Conservation (phyloP, 257 asterid species). For the Gentiana dahurica region DNA sequence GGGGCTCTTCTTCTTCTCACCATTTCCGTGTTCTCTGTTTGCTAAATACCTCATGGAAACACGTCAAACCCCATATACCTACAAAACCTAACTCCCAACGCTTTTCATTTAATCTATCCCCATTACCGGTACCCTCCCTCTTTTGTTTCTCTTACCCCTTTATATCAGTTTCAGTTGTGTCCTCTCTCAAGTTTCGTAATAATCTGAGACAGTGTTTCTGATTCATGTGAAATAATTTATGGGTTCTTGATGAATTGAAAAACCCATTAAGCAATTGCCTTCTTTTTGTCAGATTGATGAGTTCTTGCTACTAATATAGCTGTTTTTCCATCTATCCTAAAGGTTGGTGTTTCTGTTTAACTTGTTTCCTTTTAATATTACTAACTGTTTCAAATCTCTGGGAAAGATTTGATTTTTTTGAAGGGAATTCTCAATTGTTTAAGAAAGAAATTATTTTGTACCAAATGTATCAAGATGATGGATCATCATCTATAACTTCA, state of each 20-base stretch:
- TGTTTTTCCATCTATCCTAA: background rate
- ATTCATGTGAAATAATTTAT: slow-evolving; percentile 16
- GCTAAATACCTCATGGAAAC: slow-evolving; percentile 28
- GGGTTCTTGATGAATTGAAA: slow-evolving; percentile 19
- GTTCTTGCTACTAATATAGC: slow-evolving; percentile 14
- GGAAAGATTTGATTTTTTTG: background rate
- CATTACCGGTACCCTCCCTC: background rate
- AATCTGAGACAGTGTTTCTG: slow-evolving; percentile 1
- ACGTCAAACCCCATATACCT: slow-evolving; percentile 28
- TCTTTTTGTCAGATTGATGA: slow-evolving; percentile 26
- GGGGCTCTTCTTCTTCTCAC: slow-evolving; percentile 55
- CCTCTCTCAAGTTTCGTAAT: background rate
- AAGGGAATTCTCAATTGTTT: background rate
- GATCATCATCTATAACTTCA: slow-evolving; percentile 75
- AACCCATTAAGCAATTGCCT: slow-evolving; percentile 22
- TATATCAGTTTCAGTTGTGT: too few species aligned
- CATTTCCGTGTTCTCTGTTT: slow-evolving; percentile 60
- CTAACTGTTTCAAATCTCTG: background rate
- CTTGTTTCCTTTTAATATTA: slow-evolving; percentile 2
- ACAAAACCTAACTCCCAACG: slow-evolving; percentile 35
- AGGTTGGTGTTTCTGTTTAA: background rate
- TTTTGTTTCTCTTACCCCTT: background rate
- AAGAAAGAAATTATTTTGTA: background rate
- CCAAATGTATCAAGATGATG: slow-evolving; percentile 82
- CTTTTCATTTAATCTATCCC: slow-evolving; percentile 12